phyloP scores from a whole-genome alignment of 768 basidiomycete species.

The Hericium erinaceus region DNA sequence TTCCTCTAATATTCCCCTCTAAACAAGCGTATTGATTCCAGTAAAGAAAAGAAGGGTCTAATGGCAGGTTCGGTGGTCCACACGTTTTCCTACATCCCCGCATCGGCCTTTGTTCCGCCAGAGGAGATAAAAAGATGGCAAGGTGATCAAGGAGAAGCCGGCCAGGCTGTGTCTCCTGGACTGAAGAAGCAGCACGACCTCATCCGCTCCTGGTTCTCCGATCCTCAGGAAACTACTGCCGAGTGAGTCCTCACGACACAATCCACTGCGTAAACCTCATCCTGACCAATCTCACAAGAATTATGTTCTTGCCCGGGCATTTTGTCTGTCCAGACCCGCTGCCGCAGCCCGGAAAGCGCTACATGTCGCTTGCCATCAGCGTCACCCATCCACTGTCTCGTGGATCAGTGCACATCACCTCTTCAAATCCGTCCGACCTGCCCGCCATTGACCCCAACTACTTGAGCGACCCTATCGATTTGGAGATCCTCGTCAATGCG shows the following conservation, averaged over 20 bases:
- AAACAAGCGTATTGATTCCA: background rate
- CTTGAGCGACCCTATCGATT: conserved; percentile 13
- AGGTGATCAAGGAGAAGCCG: background rate
- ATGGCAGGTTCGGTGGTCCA: background rate
- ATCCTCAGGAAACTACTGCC: background rate
- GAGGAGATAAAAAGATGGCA: background rate
- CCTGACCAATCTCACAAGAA: background rate
- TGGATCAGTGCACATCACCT: conserved; percentile 36
- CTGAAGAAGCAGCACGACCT: background rate
- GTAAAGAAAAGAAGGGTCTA: background rate
- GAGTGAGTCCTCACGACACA: background rate
- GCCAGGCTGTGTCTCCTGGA: background rate
- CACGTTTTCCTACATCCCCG: background rate
- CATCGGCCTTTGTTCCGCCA: background rate
- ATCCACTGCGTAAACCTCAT: no score
- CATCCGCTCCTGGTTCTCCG: background rate
- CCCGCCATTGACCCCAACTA: conserved; percentile 40
- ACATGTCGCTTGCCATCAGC: conserved; percentile 25
- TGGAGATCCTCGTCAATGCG: background rate
- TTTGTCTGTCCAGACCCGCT: conserved; percentile 17
- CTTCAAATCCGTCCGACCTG: conserved; percentile 29
- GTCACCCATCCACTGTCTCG: conserved; percentile 38
- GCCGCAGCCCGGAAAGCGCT: conserved; percentile 24
- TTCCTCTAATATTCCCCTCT: background rate
- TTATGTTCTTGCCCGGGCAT: conserved; percentile 18